Evolutionary conservation across 2,329 filamentous ascomycete genomes (phyloP).

Genomic region (Chalaropsis ovoidea): DNA sequence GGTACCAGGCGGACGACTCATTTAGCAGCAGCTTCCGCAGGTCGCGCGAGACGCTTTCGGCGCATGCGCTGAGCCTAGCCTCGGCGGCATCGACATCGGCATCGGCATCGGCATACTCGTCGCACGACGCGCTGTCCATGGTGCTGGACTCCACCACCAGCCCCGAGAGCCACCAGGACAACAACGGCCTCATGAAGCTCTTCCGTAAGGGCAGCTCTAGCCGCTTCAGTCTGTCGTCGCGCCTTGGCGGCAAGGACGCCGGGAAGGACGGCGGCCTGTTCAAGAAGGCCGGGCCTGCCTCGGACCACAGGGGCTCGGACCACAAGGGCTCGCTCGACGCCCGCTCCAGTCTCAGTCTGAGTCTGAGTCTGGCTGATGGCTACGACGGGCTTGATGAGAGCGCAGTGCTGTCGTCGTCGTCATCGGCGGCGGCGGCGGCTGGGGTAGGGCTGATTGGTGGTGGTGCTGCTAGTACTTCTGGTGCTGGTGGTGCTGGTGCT

Average conservation of each 20-base stretch:
- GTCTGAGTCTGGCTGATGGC: conserved; percentile 34
- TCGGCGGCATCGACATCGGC: not conserved
- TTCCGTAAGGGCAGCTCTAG: conserved; percentile 56
- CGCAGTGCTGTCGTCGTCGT: conserved; percentile 29
- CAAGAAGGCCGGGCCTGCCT: conserved; percentile 48
- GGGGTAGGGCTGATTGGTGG: too few relatives aligned
- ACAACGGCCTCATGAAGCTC: conserved; percentile 46
- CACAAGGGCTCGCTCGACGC: conserved; percentile 44
- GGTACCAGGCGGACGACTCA: not conserved
- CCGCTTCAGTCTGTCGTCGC: conserved; percentile 53
- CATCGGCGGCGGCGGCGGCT: conserved; percentile 40
- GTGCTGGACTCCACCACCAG: conserved; percentile 40
- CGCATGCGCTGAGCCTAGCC: conserved; percentile 47
- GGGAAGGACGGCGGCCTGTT: conserved; percentile 43
- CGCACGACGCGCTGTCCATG: conserved; percentile 47
- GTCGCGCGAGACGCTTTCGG: conserved; percentile 47
- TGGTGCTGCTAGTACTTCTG: not conserved
- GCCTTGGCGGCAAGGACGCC: conserved; percentile 45
- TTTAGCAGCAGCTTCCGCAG: conserved; percentile 37
- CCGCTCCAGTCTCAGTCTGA: conserved; percentile 50
- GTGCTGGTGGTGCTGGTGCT: too few relatives aligned
- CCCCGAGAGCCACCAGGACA: conserved; percentile 39
- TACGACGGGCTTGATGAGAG: conserved; percentile 44
- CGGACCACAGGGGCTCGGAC: conserved; percentile 50
- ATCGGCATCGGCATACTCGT: conserved; percentile 29